Conservation (phyloP, 2,329 filamentous ascomycete genomes). For the Onygenales sp. region DNA sequence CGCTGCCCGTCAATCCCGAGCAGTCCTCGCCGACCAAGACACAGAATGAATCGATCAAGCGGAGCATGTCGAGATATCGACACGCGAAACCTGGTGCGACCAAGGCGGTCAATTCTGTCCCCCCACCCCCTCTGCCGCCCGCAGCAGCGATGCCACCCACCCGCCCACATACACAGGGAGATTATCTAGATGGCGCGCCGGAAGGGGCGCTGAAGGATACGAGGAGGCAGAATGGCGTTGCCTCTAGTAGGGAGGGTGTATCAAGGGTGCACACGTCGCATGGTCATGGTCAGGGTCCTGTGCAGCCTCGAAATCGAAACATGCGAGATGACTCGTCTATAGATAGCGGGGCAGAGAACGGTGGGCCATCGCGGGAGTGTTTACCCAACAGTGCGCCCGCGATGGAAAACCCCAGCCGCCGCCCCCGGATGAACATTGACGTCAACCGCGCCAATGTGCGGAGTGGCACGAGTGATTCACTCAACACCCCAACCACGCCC, state of each 20-base stretch:
- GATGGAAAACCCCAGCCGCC: background rate
- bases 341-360: background rate
- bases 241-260: too few relatives aligned
- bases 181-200: background rate
- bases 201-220: background rate
- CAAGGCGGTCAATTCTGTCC: conserved; percentile 5
- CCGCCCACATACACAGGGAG: background rate
- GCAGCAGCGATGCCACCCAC: background rate
- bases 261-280: too few relatives aligned
- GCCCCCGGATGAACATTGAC: background rate
- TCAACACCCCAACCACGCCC: background rate
- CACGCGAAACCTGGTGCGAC: conserved; percentile 15
- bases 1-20: conserved; percentile 10
- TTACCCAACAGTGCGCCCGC: background rate
- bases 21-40: conserved; percentile 7
- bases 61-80: conserved; percentile 32
- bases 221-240: background rate
- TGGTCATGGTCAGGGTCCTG: background rate
- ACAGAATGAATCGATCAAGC: conserved; percentile 18
- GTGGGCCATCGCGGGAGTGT: background rate
- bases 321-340: background rate
- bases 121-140: conserved; percentile 6
- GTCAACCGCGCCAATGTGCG: background rate
- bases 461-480: background rate
- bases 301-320: background rate